phyloP scores from a whole-genome alignment of 495 filamentous ascomycete species.

The Xanthoparmelia taractica region DNA sequence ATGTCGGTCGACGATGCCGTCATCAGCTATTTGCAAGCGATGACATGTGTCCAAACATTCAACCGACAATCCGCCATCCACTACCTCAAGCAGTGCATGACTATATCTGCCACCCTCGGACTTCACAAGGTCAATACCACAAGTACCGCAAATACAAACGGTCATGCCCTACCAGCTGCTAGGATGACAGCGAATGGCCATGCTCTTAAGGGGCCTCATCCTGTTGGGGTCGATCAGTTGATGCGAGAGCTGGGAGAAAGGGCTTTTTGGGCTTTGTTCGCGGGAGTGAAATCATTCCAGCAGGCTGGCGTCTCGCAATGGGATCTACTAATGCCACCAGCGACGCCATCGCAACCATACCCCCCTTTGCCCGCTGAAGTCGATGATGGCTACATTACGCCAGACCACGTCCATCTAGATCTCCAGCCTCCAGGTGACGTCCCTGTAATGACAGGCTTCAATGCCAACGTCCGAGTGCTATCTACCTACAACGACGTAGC shows the following conservation, averaged over 20 bases:
- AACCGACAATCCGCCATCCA: conserved; percentile 57
- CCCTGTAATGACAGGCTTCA: conserved; percentile 66
- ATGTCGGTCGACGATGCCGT: conserved; percentile 72
- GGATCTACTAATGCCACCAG: conserved; percentile 58
- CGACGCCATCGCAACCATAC: conserved; percentile 64
- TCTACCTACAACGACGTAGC: conserved; percentile 58
- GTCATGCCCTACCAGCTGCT: conserved; percentile 9
- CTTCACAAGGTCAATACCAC: conserved; percentile 17
- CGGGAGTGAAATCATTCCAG: conserved; percentile 53
- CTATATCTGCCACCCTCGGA: conserved; percentile 39
- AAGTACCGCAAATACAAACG: conserved; percentile 7
- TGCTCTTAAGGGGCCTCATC: conserved; percentile 21
- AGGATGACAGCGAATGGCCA: conserved; percentile 16
- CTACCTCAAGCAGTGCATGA: conserved; percentile 67
- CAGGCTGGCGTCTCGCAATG: conserved; percentile 61
- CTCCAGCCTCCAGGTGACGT: conserved; percentile 53
- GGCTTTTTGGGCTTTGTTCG: conserved; percentile 70
- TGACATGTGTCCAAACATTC: conserved; percentile 62
- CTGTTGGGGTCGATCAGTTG: conserved; percentile 51
- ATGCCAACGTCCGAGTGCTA: conserved; percentile 64
- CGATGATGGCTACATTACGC: conserved; percentile 68
- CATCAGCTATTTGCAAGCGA: conserved; percentile 73
- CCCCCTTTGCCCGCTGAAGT: conserved; percentile 72
- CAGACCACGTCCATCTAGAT: conserved; percentile 46
- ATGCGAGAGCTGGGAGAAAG: conserved; percentile 70